These are phyloP conservation scores for Aeminium ludgeri DNA, from an alignment of 495 filamentous ascomycete genomes.

Conservation along the genomic window DNA sequence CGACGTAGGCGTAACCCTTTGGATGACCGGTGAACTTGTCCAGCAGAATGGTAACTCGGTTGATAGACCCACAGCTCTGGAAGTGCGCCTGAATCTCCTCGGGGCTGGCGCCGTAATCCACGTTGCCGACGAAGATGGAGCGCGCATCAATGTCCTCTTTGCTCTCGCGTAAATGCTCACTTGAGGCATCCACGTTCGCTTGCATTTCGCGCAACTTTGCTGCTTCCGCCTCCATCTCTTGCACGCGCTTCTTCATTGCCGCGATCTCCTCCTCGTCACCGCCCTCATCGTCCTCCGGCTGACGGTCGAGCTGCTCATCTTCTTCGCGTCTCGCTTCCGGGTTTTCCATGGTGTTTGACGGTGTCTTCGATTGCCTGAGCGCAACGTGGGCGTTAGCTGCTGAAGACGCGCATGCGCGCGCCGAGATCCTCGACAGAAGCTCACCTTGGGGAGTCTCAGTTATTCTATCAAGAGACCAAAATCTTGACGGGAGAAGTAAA, in stretches of 20 bases:
- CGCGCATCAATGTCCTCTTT: constrained; percentile 92
- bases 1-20: constrained; percentile 98
- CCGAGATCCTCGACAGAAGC: constrained; percentile 21
- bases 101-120: constrained; percentile 93
- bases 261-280: constrained; percentile 61
- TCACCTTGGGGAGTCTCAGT: constrained; percentile 9
- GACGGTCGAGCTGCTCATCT: constrained; percentile 18
- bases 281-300: constrained; percentile 21
- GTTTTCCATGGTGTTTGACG: constrained; percentile 22
- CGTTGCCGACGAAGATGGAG: constrained; percentile 96
- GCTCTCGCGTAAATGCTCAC: constrained; percentile 67
- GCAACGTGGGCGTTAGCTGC: too few relatives aligned
- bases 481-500: too few relatives aligned
- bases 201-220: constrained; percentile 97
- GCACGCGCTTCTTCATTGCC: constrained; percentile 93
- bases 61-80: constrained; percentile 93
- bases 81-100: constrained; percentile 99
- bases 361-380: too few relatives aligned
- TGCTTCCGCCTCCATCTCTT: constrained; percentile 98
- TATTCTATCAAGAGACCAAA: too few relatives aligned
- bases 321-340: constrained; percentile 37
- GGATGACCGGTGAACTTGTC: constrained; percentile 98
- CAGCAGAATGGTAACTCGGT: constrained; percentile 90
- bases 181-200: constrained; percentile 66
- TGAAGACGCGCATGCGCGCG: constrained; percentile 33